Evolutionary conservation across 208 protist genomes (phyloP).

Genomic region (Spironucleus salmonicida): DNA sequence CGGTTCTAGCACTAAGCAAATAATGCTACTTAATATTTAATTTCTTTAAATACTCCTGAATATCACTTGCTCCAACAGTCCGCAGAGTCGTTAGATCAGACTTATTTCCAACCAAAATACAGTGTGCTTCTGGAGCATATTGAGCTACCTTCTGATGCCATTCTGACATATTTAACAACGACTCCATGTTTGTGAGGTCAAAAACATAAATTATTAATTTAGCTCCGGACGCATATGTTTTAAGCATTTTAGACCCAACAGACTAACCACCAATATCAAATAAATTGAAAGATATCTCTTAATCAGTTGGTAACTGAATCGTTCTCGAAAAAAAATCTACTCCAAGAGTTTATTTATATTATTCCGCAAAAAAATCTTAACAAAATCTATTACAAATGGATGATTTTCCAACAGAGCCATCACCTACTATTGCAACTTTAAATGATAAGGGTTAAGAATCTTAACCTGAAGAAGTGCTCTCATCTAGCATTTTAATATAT

Average conservation of each 20-base stretch:
- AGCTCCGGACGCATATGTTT: background rate
- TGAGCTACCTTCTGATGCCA: background rate
- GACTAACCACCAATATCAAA: constrained; percentile 27
- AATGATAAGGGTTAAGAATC: no score
- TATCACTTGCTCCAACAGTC: background rate
- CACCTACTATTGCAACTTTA: constrained; percentile 14
- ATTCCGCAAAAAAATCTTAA: background rate
- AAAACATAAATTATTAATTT: background rate
- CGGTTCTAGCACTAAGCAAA: no score
- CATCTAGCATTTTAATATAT: no score
- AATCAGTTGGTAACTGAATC: background rate
- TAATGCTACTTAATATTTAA: no score
- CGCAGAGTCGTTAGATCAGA: constrained; percentile 2
- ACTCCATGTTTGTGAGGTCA: constrained; percentile 7
- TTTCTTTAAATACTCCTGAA: no score
- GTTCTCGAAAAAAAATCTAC: constrained; percentile 18
- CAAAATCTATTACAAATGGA: constrained; percentile 19
- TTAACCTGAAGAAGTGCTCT: no score
- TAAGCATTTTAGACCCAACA: constrained; percentile 3
- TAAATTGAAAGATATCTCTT: background rate
- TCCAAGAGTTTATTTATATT: constrained; percentile 17
- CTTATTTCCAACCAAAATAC: constrained; percentile 24
- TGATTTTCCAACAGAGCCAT: constrained; percentile 25
- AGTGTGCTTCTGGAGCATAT: background rate
- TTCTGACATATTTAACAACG: background rate